Base-by-base conservation (phyloP, 2,329 filamentous ascomycete species). In the Fusarium sp. region DNA sequence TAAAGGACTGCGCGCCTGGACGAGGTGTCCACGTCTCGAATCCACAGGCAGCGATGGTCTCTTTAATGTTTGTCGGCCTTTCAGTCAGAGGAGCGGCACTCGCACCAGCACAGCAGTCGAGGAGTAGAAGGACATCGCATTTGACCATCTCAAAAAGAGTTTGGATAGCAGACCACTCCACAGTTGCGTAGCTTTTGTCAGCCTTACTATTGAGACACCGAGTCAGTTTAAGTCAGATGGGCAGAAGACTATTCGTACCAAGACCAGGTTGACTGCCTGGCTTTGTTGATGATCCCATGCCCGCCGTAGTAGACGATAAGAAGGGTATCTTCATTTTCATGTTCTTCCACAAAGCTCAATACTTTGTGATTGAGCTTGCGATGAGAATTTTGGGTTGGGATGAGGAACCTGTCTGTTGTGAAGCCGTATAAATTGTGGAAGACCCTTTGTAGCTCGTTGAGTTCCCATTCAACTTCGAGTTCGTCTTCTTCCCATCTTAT, bases 101-200 rank as follows among this genome's bases (percentile, higher is more conserved):
- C 44, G 76, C 76, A 45, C 73, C 76, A 33, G 75, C 71, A 39
- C 76, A 78, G 39, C 76, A 78, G 54, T 78, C 75, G 16, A 77
- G 73, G 31, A 78, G 65, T 28, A 73, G 55, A 31, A 78, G 71
- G 35, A 78, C 74, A 31, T 78, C 76, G 54, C 76, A 78, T 44
- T 74, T 75, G 38, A 64, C 75, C 42, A 75, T 78, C 48, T 78
- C 76, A 53, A 78, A 78, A 31, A 78, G 36, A 33, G 76, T 78
- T 38, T 78, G 75, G 30, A 78, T 78, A 15, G 75, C 75, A 33
- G 75, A 78, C 76, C 76, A 78, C 61, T 78, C 75, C 18, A 78
- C 76, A 7, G 73, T 76, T 39, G 76, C 76, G 24, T 78, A 78
- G 33, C 65, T 53, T 41, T 60, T 75, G 35, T 78, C 76, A 10